Evolutionary conservation across 345 rosid genomes (phyloP).

Genomic region (Linum lewisii): DNA sequence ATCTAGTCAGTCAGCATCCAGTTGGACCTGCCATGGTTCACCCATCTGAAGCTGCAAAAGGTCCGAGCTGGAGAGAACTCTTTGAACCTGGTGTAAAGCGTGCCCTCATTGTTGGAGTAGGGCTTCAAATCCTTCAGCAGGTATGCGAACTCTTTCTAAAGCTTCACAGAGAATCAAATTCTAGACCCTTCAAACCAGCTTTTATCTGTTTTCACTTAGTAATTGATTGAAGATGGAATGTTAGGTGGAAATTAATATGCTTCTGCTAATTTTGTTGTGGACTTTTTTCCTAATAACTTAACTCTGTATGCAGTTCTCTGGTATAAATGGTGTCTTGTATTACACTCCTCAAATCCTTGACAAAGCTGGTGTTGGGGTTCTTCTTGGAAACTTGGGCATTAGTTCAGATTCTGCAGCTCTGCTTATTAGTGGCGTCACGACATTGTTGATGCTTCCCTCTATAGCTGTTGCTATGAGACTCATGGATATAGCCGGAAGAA

Average conservation of each 20-base stretch:
- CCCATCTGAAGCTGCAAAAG: slow-evolving; percentile 58
- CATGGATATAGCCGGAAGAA: slow-evolving; percentile 85
- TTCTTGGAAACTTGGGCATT: slow-evolving; percentile 68
- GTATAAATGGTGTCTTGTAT: slow-evolving; percentile 93
- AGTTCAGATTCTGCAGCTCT: slow-evolving; percentile 67
- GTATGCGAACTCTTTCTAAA: slow-evolving; percentile 23
- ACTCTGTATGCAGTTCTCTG: slow-evolving; percentile 60
- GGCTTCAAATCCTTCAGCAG: slow-evolving; percentile 97
- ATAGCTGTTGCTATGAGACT: slow-evolving; percentile 97
- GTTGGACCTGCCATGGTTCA: slow-evolving; percentile 91
- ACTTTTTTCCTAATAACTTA: slow-evolving; percentile 7
- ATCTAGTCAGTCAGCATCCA: slow-evolving; percentile 43
- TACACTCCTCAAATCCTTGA: slow-evolving; percentile 97
- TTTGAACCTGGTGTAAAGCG: slow-evolving; percentile 92
- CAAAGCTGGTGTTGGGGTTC: slow-evolving; percentile 89
- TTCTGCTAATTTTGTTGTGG: not conserved
- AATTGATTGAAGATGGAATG: no score
- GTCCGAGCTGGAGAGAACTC: slow-evolving; percentile 68
- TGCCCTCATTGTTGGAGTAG: slow-evolving; percentile 83
- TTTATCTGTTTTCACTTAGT: no score
- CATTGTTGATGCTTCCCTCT: slow-evolving; percentile 89
- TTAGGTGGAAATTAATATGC: not conserved
- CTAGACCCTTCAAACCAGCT: not conserved
- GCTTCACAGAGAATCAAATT: slow-evolving; percentile 2
- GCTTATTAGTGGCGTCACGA: slow-evolving; percentile 72